Evolutionary conservation across 208 protist genomes (phyloP).

Genomic region (Kentomonas sorsogonicus): DNA sequence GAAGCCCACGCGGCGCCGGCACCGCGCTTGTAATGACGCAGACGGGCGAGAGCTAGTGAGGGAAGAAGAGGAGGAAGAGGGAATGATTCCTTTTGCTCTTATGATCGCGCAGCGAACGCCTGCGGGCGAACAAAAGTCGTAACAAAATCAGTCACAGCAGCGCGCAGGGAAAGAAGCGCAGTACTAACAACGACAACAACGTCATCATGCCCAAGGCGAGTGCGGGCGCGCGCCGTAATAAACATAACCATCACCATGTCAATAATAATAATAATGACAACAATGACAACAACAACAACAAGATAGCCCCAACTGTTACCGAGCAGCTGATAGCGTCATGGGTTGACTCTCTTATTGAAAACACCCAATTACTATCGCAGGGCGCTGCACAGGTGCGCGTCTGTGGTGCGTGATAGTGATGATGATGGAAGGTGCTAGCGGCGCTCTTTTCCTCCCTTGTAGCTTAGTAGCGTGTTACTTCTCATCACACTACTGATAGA

Average conservation of each 20-base stretch:
- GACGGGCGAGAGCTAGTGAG: not conserved
- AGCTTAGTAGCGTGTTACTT: no score
- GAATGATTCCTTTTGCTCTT: not conserved
- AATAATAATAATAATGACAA: not conserved
- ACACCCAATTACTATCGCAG: not conserved
- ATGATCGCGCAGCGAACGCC: not conserved
- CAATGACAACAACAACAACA: slow-evolving; percentile 4
- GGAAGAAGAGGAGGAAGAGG: not conserved
- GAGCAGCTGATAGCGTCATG: not conserved
- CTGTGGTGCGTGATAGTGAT: not conserved
- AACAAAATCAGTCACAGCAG: not conserved
- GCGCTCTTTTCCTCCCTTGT: not conserved
- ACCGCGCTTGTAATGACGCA: not conserved
- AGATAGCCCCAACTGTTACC: not conserved
- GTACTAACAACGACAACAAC: not conserved
- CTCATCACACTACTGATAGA: no score
- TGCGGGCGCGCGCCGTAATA: no score
- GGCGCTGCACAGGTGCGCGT: not conserved
- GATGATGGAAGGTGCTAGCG: not conserved
- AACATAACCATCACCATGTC: not conserved
- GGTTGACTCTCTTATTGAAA: not conserved
- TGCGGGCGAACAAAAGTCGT: not conserved
- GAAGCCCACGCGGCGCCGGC: no score
- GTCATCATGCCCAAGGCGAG: no score
- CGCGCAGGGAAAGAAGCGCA: not conserved